Conservation (phyloP, 2,329 filamentous ascomycete genomes). For the Mariannaea sp. region DNA sequence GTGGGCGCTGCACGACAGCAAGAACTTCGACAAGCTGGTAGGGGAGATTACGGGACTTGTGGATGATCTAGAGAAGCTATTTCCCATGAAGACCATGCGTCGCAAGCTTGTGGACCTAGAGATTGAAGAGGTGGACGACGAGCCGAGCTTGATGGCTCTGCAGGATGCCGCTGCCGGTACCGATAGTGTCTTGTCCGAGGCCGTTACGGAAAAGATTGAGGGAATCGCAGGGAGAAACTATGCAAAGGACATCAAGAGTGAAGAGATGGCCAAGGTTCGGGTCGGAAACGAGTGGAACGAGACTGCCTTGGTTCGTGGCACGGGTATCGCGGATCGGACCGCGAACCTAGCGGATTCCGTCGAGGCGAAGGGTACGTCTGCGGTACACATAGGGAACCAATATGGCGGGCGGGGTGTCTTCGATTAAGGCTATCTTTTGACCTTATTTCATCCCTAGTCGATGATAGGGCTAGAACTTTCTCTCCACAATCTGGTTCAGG, state of each 20-base stretch:
- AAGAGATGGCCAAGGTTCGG: constrained; percentile 5
- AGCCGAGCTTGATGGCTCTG: constrained; percentile 28
- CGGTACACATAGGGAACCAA: not conserved
- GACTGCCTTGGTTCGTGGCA: not conserved
- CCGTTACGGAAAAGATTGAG: not conserved
- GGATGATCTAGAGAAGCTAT: constrained; percentile 36
- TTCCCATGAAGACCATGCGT: constrained; percentile 22
- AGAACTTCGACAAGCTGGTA: constrained; percentile 31
- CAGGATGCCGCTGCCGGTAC: constrained; percentile 9
- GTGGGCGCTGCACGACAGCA: constrained; percentile 17
- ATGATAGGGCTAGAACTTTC: no score
- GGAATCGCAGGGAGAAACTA: constrained; percentile 8
- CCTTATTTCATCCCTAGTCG: no score
- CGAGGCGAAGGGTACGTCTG: not conserved
- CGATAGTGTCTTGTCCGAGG: constrained; percentile 12
- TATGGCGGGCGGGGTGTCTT: no score
- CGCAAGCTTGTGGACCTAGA: constrained; percentile 27
- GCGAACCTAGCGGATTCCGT: not conserved
- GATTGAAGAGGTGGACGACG: constrained; percentile 33
- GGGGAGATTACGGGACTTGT: constrained; percentile 29
- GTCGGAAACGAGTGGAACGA: constrained; percentile 17
- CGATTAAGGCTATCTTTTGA: no score
- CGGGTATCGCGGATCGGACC: constrained; percentile 4
- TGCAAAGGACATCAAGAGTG: not conserved
- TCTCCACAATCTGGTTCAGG: no score